These are phyloP conservation scores for Infundibulicybe gibba DNA, from an alignment of 768 basidiomycete species.

Conservation along the genomic window DNA sequence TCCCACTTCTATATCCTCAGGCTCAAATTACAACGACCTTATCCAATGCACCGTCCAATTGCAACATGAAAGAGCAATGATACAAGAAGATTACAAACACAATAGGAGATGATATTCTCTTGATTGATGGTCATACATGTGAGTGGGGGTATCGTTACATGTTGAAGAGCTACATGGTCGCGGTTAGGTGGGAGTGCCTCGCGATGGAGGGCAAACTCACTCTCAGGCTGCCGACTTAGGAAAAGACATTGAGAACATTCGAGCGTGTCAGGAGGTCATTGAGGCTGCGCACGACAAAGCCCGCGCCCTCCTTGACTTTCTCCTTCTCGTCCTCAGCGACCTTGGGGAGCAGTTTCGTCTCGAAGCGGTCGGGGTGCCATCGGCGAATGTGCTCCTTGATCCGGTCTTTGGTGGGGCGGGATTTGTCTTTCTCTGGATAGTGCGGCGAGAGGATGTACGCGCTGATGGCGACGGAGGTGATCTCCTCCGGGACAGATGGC, in stretches of 20 bases:
- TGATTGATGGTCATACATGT: constrained; percentile 22
- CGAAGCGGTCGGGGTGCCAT: constrained; percentile 86
- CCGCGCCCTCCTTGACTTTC: constrained; percentile 69
- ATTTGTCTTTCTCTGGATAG: constrained; percentile 42
- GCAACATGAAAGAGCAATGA: no score
- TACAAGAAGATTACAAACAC: constrained; percentile 1
- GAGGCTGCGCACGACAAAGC: constrained; percentile 64
- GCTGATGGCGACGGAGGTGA: constrained; percentile 50
- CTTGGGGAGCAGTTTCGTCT: constrained; percentile 61
- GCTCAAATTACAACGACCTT: no score
- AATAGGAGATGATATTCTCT: constrained; percentile 15
- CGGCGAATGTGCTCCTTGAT: constrained; percentile 70
- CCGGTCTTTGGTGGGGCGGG: constrained; percentile 60
- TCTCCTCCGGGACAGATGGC: constrained; percentile 56
- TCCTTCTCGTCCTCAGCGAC: constrained; percentile 63
- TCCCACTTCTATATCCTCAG: no score
- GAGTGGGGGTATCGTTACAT: constrained; percentile 24
- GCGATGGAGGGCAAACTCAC: constrained; percentile 1
- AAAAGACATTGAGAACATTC: constrained; percentile 35
- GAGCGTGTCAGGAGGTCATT: constrained; percentile 64
- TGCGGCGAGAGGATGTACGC: constrained; percentile 43
- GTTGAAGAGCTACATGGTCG: constrained; percentile 18
- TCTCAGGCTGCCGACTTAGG: constrained; percentile 13
- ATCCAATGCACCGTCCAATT: no score
- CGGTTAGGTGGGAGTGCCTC: constrained; percentile 8